A percentile compares a stretch with the other conserved stretches of the same genome.
Conservation (phyloP, 176 grass and related monocot species). For the Bromus sterilis region DNA sequence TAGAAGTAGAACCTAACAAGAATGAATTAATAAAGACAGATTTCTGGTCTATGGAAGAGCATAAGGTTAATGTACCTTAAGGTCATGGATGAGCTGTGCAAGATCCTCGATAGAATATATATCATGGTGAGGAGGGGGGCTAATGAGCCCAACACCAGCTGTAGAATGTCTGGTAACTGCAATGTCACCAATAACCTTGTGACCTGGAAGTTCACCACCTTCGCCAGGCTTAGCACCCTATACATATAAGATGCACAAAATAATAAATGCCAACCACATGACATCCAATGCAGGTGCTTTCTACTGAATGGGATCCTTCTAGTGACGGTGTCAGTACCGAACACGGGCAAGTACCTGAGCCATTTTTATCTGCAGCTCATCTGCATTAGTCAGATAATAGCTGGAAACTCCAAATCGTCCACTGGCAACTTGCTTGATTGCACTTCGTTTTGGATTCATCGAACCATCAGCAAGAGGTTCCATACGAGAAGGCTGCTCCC, state of each 20-base stretch:
- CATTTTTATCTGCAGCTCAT: constrained; percentile 99
- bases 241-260: constrained; percentile 24
- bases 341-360: constrained; percentile 65
- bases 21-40: not conserved
- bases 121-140: constrained; percentile 94
- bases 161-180: constrained; percentile 92
- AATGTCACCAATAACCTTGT: constrained; percentile 99
- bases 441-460: constrained; percentile 92
- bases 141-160: constrained; percentile 96
- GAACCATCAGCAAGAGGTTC: constrained; percentile 81
- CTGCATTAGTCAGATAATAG: constrained; percentile 95
- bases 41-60: constrained; percentile 3
- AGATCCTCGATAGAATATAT: constrained; percentile 99
- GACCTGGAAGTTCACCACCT: constrained; percentile 97
- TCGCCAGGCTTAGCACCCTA: constrained; percentile 98
- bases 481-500: constrained; percentile 94
- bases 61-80: constrained; percentile 64
- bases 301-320: constrained; percentile 3
- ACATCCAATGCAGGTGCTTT: not conserved
- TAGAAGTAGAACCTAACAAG: not conserved
- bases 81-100: constrained; percentile 91
- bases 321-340: not conserved
- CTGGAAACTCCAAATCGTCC: constrained; percentile 96
- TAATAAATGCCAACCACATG: constrained; percentile 1
- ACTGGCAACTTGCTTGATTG: constrained; percentile 99